phyloP scores from a whole-genome alignment of 371 early-diverging fungal genomes.

The Mucor indicus region DNA sequence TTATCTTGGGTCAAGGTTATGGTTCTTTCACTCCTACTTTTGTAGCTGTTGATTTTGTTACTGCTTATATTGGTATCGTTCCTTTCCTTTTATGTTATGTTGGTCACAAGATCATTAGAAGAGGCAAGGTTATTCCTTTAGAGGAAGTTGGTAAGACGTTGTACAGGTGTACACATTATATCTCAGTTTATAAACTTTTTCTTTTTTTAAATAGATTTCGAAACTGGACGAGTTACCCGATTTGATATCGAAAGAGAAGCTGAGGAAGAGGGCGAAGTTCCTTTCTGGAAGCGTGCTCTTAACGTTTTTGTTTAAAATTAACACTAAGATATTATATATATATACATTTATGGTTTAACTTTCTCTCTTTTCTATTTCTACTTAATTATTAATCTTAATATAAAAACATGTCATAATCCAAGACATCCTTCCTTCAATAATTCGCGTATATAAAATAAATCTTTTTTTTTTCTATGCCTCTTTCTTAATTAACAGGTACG shows the following conservation, averaged over 20 bases:
- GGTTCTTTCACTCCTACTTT: conserved; percentile 28
- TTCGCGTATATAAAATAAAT: too few relatives aligned
- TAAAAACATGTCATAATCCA: too few relatives aligned
- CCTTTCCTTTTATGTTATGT: conserved; percentile 46
- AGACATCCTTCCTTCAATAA: too few relatives aligned
- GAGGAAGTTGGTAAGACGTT: conserved; percentile 53
- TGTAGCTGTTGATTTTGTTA: conserved; percentile 23
- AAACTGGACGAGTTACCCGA: conserved; percentile 36
- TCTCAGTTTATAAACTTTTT: neutral
- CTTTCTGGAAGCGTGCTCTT: conserved; percentile 12
- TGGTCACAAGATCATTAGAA: conserved; percentile 40
- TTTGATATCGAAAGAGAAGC: conserved; percentile 31
- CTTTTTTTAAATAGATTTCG: conserved; percentile 20
- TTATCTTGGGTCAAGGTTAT: conserved; percentile 60
- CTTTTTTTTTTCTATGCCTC: too few relatives aligned
- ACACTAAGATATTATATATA: too few relatives aligned
- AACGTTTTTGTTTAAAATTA: too few relatives aligned
- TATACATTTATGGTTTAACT: too few relatives aligned
- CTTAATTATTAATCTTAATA: too few relatives aligned
- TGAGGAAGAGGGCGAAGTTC: conserved; percentile 12
- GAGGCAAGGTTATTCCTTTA: conserved; percentile 54
- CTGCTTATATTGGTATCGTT: conserved; percentile 41
- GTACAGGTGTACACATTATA: too few relatives aligned
- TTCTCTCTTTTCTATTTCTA: too few relatives aligned
- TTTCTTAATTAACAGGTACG: too few relatives aligned